Evolutionary conservation across 768 basidiomycete genomes (phyloP), one percentile per base, ranked within the genome.

Genomic region (Hydnum rufescens): DNA sequence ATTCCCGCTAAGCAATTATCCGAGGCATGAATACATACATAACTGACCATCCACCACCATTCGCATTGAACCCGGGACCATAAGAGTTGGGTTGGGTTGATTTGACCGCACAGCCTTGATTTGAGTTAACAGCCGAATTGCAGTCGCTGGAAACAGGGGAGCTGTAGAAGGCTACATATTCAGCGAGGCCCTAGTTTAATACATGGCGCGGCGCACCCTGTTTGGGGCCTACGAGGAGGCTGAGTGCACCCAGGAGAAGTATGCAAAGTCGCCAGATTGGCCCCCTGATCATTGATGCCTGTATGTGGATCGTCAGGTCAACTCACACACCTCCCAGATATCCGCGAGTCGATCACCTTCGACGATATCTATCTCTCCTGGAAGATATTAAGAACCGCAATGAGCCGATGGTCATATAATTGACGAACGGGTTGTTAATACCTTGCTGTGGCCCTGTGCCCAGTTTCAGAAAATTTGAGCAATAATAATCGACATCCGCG

Each of bases 181-280:
- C 44, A 39, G n/a, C n/a, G n/a, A n/a, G n/a, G n/a, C n/a, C n/a
- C n/a, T n/a, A n/a, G n/a, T n/a, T n/a, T n/a, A n/a, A n/a, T n/a
- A n/a, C n/a, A 19, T 39, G 8, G 16, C 25, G 53, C n/a, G 3
- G 22, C 64, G 57, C 57, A 75, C 75, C 76, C 76, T 3, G 70
- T 72, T 55, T 74, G 62, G 4, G 61, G 34, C 23, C 72, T 70
- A 1, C 59, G 62, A 2, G 63, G 54, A 19, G 72, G 74, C 73
- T 77, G 76, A 5, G 71, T 70, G 64, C 77, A 79, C 0, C 70
- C 74, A 69, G 49, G 3, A 18, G 51, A 26, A 16, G 58, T 55
- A 42, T 56, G 53, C 3, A 56, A 42, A 25, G 49, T 54, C 26
- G 49, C 52, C 22, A 42, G 53, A 26, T 55, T 54, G 26, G 58